Evolutionary conservation across 1,284 basidiomycete species (phyloP).

Genomic region (Ceratobasidium sp.): DNA sequence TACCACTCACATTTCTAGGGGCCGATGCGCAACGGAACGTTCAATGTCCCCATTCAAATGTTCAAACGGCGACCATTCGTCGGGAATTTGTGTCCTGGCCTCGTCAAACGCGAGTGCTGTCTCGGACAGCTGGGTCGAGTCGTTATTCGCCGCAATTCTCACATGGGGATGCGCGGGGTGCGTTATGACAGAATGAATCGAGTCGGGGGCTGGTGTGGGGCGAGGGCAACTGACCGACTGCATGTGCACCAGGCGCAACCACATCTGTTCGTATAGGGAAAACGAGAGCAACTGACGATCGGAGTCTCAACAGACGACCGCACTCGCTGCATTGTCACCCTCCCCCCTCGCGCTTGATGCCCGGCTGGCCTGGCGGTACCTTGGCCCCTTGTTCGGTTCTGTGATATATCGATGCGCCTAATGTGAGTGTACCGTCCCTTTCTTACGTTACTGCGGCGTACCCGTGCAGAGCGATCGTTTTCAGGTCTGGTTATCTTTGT

Average conservation of each 20-base stretch:
- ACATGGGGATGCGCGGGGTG: not conserved
- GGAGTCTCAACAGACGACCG: constrained; percentile 29
- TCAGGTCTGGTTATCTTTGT: constrained; percentile 10
- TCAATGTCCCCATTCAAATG: constrained; percentile 25
- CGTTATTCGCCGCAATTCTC: not conserved
- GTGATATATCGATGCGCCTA: constrained; percentile 7
- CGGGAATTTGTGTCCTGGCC: not conserved
- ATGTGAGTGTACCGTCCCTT: not conserved
- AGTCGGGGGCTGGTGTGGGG: not conserved
- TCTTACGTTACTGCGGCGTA: not conserved
- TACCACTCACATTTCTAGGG: constrained; percentile 25
- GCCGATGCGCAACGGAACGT: constrained; percentile 2
- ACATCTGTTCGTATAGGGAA: constrained; percentile 14
- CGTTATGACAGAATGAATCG: constrained; percentile 16
- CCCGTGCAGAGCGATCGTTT: not conserved
- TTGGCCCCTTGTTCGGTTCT: constrained; percentile 30
- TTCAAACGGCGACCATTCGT: constrained; percentile 38
- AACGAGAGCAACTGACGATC: constrained; percentile 32
- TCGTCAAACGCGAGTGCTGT: not conserved
- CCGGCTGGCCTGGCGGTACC: constrained; percentile 21
- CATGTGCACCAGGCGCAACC: constrained; percentile 4
- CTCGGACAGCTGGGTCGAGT: not conserved
- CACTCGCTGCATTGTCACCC: not conserved
- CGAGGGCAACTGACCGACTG: not conserved
- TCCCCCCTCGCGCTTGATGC: constrained; percentile 22